Evolutionary conservation across 2,329 filamentous ascomycete species (phyloP).

Genomic region (Ophiostoma pallidulum): DNA sequence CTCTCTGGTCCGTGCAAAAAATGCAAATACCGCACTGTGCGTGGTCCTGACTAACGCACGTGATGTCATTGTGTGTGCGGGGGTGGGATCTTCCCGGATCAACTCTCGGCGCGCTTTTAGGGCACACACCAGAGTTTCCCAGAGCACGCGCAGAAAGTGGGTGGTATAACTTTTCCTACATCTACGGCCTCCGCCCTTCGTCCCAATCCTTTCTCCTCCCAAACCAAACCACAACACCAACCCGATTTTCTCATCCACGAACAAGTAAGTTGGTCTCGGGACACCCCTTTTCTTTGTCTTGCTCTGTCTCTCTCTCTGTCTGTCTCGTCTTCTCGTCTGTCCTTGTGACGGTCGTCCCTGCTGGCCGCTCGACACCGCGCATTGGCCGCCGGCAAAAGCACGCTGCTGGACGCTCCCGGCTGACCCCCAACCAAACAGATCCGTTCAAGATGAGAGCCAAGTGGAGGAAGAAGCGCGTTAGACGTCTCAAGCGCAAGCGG

Average conservation of each 20-base stretch:
- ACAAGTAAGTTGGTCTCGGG: slow-evolving; percentile 26
- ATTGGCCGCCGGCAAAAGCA: neutral
- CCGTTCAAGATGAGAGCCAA: slow-evolving; percentile 76
- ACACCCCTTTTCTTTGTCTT: neutral
- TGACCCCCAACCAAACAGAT: slow-evolving; percentile 22
- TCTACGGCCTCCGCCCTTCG: slow-evolving; percentile 5
- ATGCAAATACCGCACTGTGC: neutral
- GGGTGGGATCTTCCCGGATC: slow-evolving; percentile 11
- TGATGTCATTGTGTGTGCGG: slow-evolving; percentile 10
- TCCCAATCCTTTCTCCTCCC: slow-evolving; percentile 10
- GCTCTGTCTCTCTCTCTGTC: too few species aligned
- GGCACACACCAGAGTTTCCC: slow-evolving; percentile 16
- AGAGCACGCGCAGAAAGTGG: neutral
- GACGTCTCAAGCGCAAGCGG: slow-evolving; percentile 99
- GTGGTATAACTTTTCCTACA: slow-evolving; percentile 10
- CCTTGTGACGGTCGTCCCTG: too few species aligned
- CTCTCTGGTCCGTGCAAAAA: neutral
- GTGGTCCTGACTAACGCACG: neutral
- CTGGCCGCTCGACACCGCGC: too few species aligned
- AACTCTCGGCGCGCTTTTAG: slow-evolving; percentile 16
- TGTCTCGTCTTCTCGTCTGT: too few species aligned
- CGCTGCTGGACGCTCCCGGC: neutral
- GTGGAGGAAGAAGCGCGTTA: slow-evolving; percentile 99
- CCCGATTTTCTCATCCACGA: slow-evolving; percentile 36
- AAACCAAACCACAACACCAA: slow-evolving; percentile 31